Evolutionary conservation across 1,284 basidiomycete genomes (phyloP).

Genomic region (Omphalotus olearius): DNA sequence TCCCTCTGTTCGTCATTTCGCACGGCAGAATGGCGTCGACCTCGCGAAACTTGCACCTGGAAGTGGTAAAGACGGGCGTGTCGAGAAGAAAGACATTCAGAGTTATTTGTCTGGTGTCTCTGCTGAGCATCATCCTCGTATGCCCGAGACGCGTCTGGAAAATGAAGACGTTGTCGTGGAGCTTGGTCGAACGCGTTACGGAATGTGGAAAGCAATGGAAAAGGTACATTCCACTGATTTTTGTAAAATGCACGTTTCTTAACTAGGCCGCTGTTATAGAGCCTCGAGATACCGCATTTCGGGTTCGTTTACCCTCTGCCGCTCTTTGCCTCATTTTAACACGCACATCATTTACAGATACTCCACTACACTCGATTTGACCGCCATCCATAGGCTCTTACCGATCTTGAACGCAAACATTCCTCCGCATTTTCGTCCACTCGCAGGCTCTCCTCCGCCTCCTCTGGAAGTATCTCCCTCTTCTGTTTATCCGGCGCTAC

Average conservation of each 20-base stretch:
- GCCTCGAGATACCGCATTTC: slow-evolving; percentile 79
- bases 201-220: slow-evolving; percentile 87
- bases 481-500: slow-evolving; percentile 35
- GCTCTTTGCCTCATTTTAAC: slow-evolving; percentile 1
- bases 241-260: neutral
- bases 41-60: slow-evolving; percentile 59
- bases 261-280: slow-evolving; percentile 36
- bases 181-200: slow-evolving; percentile 73
- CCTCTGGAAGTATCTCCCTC: slow-evolving; percentile 26
- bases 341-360: slow-evolving; percentile 40
- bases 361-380: slow-evolving; percentile 81
- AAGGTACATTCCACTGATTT: slow-evolving; percentile 40
- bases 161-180: slow-evolving; percentile 57
- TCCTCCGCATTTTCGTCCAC: slow-evolving; percentile 56
- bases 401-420: slow-evolving; percentile 70
- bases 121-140: slow-evolving; percentile 5
- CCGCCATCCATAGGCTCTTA: slow-evolving; percentile 67
- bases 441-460: slow-evolving; percentile 26
- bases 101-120: slow-evolving; percentile 39
- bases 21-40: slow-evolving; percentile 63
- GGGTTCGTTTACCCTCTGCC: slow-evolving; percentile 38
- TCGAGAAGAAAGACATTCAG: slow-evolving; percentile 76
- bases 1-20: slow-evolving; percentile 78
- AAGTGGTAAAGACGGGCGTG: slow-evolving; percentile 70
- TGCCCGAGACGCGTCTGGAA: slow-evolving; percentile 5